Base-by-base conservation (phyloP, 768 basidiomycete genomes). In the Lactifluus pinguis region DNA sequence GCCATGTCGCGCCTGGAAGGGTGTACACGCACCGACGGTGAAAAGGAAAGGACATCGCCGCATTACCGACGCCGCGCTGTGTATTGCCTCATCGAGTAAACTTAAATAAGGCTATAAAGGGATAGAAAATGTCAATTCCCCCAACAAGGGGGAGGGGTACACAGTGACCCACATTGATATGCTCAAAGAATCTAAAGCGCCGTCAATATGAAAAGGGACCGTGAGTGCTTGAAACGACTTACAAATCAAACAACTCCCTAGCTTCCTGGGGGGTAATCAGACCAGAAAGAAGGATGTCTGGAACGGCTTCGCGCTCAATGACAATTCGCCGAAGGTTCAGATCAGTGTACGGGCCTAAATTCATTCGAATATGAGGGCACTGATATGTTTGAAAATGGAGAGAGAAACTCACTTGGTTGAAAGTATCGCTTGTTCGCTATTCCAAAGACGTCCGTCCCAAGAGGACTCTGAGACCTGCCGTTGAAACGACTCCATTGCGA, bases 11-110 rank as follows among this genome's bases (percentile, higher is more conserved):
- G n/a, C 14, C 15, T 3, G 21, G n/a, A 7, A n/a, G 45, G 17
- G 29, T 41, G 11, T 0, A 14, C 29, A 79, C 79, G 75, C 62
- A 83, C 83, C 74, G 63, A 83, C 80, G 49, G 82, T 83, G 70
- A 84, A 83, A 14, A 83, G 73, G 67, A 83, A 83, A 9, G 83
- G 83, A 59, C 76, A 76, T 8, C 76, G 75, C 71, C 80, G 79
- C 52, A 84, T 78, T 25, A 83, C 73, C 13, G 77, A 72, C 34
- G 75, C 73, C 8, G 83, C 79, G 0, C 78, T 81, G 67, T 85
- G 83, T 17, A 83, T 73, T 42, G 75, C 78, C 39, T 76, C 76
- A 68, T 86, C 84, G 51, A 84, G 72, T 56, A 84, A 76, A 8
- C 81, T 80, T 65, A 83, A 81, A 64, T 76, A 81, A 1, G 82